Evolutionary conservation across 805 yeast genomes (phyloP), one percentile per base, ranked within the genome.

Genomic region (Myxozyma monticola): DNA sequence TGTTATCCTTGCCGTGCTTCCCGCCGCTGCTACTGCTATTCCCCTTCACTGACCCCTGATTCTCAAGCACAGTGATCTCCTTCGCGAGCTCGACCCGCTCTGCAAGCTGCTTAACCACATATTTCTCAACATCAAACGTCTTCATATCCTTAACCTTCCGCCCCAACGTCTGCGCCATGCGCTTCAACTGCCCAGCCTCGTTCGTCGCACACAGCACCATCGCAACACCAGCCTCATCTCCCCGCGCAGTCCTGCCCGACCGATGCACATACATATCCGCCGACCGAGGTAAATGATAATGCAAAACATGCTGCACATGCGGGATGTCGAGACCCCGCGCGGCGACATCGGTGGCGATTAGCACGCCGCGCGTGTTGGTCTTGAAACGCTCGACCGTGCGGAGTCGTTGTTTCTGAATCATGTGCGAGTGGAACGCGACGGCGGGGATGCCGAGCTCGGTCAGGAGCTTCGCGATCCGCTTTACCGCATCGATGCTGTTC

Each of bases 221-320:
- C 1, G 96, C 85, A n/a, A 93, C 96, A 74, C 99, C 99, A 65
- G 87, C 91, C 41, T 72, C 75, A 30, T 68, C 68, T 1, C 95
- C 97, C 74, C 99, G 84, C 0, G 96, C 98, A n/a, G 99, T 93
- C 77, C 99, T 83, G 54, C 99, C 99, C 1, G 96, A 87, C 67
- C 99, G 78, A 69, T 93, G 99, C 60, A 93, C 83, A 65, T 93
- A 93, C 43, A 88, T 82, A 64, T 93, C 99, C 0, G 97, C 97
- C 14, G 95, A 76, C 56, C 98, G 76, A 9, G 99, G 98, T 55
- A 93, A 75, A 69, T 93, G 97, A 65, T 91, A 93, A 68, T 93
- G 99, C 18, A 91, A 86, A 42, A 93, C 98, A 68, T 93, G 98
- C 61, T 89, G 84, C 44, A 93, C 90, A 40, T 78, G 79, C 2